Conservation (phyloP, 1,139 yeast genomes). For the Blastobotrys arbuscula region DNA sequence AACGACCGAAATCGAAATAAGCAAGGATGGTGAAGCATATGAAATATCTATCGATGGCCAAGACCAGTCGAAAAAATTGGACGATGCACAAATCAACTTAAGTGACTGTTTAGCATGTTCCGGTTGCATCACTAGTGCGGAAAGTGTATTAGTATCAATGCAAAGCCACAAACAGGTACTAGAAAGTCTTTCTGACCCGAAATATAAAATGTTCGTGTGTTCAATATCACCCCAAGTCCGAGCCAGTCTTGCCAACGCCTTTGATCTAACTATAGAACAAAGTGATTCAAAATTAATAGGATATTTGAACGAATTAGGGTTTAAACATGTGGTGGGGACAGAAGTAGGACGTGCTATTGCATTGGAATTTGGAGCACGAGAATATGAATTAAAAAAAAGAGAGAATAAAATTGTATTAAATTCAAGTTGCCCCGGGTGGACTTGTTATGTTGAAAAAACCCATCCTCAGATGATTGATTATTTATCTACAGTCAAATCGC, state of each 20-base stretch:
- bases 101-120: slow-evolving; percentile 95
- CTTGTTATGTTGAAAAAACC: slow-evolving; percentile 89
- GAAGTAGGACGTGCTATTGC: slow-evolving; percentile 74
- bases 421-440: slow-evolving; percentile 94
- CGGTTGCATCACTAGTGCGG: slow-evolving; percentile 96
- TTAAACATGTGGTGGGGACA: slow-evolving; percentile 73
- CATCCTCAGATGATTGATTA: slow-evolving; percentile 75
- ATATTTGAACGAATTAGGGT: slow-evolving; percentile 60
- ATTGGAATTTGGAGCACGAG: slow-evolving; percentile 53
- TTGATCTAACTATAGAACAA: slow-evolving; percentile 44
- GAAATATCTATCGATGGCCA: slow-evolving; percentile 62
- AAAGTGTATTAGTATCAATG: slow-evolving; percentile 82
- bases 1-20: slow-evolving; percentile 57
- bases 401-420: slow-evolving; percentile 45
- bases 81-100: slow-evolving; percentile 82
- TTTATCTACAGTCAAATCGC: slow-evolving; percentile 60
- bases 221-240: slow-evolving; percentile 85
- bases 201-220: slow-evolving; percentile 52
- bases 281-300: slow-evolving; percentile 55
- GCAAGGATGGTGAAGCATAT: slow-evolving; percentile 55
- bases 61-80: slow-evolving; percentile 39
- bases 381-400: slow-evolving; percentile 29
- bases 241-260: slow-evolving; percentile 73
- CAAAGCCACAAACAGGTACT: slow-evolving; percentile 81
- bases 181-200: slow-evolving; percentile 43